Base-by-base conservation (phyloP, 2,329 filamentous ascomycete genomes). In the Penicillium psychrosexuale region DNA sequence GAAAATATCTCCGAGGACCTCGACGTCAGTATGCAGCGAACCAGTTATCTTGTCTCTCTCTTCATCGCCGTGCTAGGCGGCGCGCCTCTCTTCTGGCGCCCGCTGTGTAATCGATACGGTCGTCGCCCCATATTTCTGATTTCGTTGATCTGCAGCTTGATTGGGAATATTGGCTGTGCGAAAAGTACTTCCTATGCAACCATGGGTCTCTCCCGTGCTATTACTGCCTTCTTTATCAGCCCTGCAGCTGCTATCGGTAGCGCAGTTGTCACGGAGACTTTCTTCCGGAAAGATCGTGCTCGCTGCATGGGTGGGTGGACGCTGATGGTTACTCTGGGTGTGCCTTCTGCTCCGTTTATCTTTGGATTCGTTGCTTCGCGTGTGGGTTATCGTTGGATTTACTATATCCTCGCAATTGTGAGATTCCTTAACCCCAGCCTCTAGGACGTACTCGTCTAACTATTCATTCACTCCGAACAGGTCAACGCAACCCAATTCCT, bases 231-330 rank as follows among this genome's bases (percentile, higher is more conserved):
- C 63, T 82, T 83, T 67, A 81, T 83, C 58, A 75, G 72, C 36
- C 81, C 81, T 0, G 75, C 81, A 0, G 72, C 72, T 12, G 76
- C 77, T 0, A 80, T 83, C 38, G 81, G 81, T 13, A 81, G 77
- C 58, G 80, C 73, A 0, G 80, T 83, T 3, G 81, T 84, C 0
- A 75, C 79, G 0, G 81, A 83, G 64, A 79, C 75, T 0, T 83
- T 82, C 65, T 83, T 82, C 69, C 77, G 76, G 58, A 74, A 74
- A 19, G 77, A 83, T 50, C 66, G 81, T 19, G 81, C 75, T 0
- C 73, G 71, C 28, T 80, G 77, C 51, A 82, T 83, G 77, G 81
- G 81, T 11, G 72, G 80, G 12, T 83, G 81, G 81, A 82, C 80
- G 47, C 66, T 71, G 28, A 75, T 81, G 67, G 70, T 80, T 2